A percentile compares a stretch with the other conserved stretches of the same genome.
Conservation (phyloP, 208 protist species). For the Phytomonas sp. region DNA sequence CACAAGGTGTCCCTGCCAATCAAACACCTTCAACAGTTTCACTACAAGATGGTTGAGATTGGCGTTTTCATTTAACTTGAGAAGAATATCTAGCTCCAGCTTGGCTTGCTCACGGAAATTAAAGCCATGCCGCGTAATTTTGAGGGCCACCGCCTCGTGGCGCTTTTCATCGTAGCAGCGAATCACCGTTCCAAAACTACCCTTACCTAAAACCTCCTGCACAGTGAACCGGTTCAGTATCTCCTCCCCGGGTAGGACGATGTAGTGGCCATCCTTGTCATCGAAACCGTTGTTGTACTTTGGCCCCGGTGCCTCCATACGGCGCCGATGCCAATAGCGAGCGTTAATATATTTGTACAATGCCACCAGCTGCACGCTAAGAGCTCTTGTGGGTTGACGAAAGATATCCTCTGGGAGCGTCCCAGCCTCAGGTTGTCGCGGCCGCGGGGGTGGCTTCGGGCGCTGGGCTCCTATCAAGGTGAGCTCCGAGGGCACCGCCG, state of each 20-base stretch:
- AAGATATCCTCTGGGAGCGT: conserved; percentile 8
- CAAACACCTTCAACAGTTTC: conserved; percentile 78
- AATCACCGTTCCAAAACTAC: conserved; percentile 88
- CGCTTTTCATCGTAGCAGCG: conserved; percentile 82
- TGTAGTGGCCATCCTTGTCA: conserved; percentile 85
- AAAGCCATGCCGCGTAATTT: conserved; percentile 75
- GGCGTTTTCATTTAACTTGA: conserved; percentile 57
- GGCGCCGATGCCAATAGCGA: conserved; percentile 49
- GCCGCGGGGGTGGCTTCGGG: neutral
- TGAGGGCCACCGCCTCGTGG: conserved; percentile 78
- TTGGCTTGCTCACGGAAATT: conserved; percentile 81
- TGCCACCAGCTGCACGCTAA: conserved; percentile 45
- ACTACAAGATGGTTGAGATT: conserved; percentile 72
- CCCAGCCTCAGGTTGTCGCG: conserved; percentile 9
- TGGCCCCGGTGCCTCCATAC: conserved; percentile 43
- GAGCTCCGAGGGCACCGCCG: neutral
- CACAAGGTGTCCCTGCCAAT: conserved; percentile 93
- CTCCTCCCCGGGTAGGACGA: conserved; percentile 73
- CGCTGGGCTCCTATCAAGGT: neutral
- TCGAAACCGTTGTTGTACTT: conserved; percentile 87
- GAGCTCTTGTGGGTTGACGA: conserved; percentile 26
- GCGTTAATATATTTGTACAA: conserved; percentile 76
- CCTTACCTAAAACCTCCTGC: conserved; percentile 80
- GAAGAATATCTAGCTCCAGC: conserved; percentile 78
- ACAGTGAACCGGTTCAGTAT: conserved; percentile 83